Conservation (phyloP, 2,329 filamentous ascomycete genomes). For the Microsporum ferrugineum region DNA sequence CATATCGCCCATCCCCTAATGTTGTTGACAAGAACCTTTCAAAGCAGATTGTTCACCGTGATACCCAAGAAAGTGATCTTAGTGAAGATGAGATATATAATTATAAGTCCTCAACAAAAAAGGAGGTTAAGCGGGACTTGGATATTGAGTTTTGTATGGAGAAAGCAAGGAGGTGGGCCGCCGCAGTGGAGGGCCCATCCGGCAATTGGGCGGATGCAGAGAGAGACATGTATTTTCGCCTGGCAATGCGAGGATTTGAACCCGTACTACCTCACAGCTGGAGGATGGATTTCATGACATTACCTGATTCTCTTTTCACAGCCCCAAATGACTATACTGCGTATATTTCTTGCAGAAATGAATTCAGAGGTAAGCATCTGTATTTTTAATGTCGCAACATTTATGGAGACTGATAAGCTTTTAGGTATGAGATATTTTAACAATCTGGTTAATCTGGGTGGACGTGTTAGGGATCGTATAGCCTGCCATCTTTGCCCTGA, state of each 20-base stretch:
- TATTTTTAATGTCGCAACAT: neutral
- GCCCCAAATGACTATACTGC: constrained; percentile 26
- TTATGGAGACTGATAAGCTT: neutral
- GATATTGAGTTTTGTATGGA: constrained; percentile 23
- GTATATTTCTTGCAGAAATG: constrained; percentile 35
- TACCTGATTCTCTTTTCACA: constrained; percentile 45
- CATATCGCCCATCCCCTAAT: constrained; percentile 7
- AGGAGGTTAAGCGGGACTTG: constrained; percentile 19
- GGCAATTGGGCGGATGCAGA: constrained; percentile 43
- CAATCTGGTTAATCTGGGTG: constrained; percentile 41
- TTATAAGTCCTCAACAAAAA: neutral
- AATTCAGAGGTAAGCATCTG: constrained; percentile 35
- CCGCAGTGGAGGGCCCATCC: constrained; percentile 29
- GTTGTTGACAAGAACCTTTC: constrained; percentile 10
- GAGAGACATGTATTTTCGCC: constrained; percentile 41
- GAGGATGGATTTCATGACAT: constrained; percentile 42
- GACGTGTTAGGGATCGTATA: constrained; percentile 41
- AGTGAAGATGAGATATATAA: constrained; percentile 13
- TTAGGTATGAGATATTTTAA: constrained; percentile 41
- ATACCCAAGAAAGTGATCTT: constrained; percentile 13
- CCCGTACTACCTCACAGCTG: constrained; percentile 43
- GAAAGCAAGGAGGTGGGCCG: constrained; percentile 26
- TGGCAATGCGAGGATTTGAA: constrained; percentile 46
- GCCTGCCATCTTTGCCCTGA: constrained; percentile 28
- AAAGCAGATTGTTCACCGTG: constrained; percentile 7